Base-by-base conservation (phyloP, 306 rosid species). In the Carpinus fangiana region DNA sequence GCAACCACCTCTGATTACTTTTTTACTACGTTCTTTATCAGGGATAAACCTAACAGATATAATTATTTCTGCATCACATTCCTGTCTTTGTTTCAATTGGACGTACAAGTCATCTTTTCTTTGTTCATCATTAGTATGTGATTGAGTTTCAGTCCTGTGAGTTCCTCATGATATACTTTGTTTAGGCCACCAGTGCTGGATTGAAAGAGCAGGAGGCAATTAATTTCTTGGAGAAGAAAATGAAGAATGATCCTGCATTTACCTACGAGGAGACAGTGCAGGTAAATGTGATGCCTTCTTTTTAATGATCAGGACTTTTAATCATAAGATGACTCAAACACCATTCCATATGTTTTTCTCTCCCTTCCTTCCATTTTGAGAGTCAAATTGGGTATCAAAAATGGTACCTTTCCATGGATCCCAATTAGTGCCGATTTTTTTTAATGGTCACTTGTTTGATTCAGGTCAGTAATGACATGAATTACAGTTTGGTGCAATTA, bases 151-250 rank as follows among this genome's bases (percentile, higher is more conserved):
- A 67, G 80, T 28, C 77, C 69, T 79, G 54, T 65, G 70, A 81
- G 64, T 78, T 73, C 76, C 55, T 73, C 64, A n/a, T 74, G 78
- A 64, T 86, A 81, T 59, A 67, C 51, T 4, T 67, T 67, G 70
- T 64, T 73, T 78, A 96, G 99, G 98, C 99, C 68, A 93, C 99
- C 50, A 96, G 99, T 80, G 98, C 99, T 82, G 99, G 99, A 79
- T 86, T 81, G 65, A 96, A 96, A 83, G 99, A 96, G 82, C 99
- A 96, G 82, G 99, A 96, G 87, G 99, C 98, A 17, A 93, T 96
- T 68, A 96, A 96, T 88, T 96, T 96, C 90, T 87, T 96, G 93
- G 99, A 96, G 84, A 96, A 96, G 90, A 96, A 96, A 85, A 96
- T 96, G 99, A 96, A 96, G 93, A 93, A 86, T 80, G 97, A 96